Conservation (phyloP, 768 basidiomycete genomes). For the Naganishia kalamii region DNA sequence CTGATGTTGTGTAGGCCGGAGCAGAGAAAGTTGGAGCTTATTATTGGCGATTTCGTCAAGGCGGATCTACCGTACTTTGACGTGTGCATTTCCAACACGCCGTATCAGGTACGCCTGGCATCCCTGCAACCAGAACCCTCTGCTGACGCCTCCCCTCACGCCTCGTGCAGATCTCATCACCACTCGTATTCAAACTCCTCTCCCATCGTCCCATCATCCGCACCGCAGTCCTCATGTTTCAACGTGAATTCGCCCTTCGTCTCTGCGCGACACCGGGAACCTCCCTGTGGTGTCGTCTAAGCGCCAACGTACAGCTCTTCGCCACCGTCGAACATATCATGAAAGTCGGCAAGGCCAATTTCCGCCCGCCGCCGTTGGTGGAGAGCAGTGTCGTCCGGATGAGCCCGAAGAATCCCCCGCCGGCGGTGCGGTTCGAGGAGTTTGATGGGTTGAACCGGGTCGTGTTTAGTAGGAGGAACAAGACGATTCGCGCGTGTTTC, state of each 20-base stretch:
- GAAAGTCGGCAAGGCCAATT: slow-evolving; percentile 94
- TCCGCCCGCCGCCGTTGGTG: slow-evolving; percentile 89
- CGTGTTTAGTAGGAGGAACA: slow-evolving; percentile 81
- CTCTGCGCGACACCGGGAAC: slow-evolving; percentile 79
- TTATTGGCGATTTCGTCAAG: slow-evolving; percentile 97
- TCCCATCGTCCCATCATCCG: slow-evolving; percentile 93
- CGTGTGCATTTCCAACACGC: slow-evolving; percentile 98
- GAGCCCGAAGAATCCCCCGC: slow-evolving; percentile 87
- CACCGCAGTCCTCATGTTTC: slow-evolving; percentile 97
- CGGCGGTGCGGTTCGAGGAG: slow-evolving; percentile 91
- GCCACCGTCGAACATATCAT: slow-evolving; percentile 93
- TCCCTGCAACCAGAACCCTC: not conserved
- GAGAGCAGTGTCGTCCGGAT: slow-evolving; percentile 88
- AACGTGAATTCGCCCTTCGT: slow-evolving; percentile 93
- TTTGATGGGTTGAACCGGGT: slow-evolving; percentile 93
- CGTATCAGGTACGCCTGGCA: slow-evolving; percentile 62
- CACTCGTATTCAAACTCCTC: slow-evolving; percentile 90
- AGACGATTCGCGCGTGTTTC: slow-evolving; percentile 81
- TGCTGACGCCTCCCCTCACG: not conserved
- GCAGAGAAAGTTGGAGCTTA: slow-evolving; percentile 86
- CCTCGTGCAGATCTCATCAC: slow-evolving; percentile 71
- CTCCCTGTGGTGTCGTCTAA: slow-evolving; percentile 83
- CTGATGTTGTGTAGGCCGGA: slow-evolving; percentile 62
- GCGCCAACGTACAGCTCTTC: slow-evolving; percentile 95
- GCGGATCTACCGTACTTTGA: slow-evolving; percentile 97